Percentiles rank a stretch among this genome's conserved stretches.
These are phyloP conservation scores for Syzygium malaccense DNA, from an alignment of 441 rosid species.

Conservation along the genomic window DNA sequence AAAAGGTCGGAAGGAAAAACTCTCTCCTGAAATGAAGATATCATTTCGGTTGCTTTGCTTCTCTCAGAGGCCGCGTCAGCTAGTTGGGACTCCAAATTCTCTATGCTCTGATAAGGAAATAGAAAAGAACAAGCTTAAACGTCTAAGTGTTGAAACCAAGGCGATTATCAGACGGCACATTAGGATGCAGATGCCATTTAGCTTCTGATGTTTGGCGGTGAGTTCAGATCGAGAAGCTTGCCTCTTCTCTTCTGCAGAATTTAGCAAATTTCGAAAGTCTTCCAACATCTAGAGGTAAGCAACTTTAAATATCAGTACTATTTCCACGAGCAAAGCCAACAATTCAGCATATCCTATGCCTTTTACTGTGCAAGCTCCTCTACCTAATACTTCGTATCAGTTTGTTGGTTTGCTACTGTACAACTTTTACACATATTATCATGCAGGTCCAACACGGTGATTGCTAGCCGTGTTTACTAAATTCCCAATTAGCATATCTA, in stretches of 20 bases:
- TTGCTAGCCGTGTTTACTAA: neutral
- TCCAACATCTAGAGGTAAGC: conserved; percentile 55
- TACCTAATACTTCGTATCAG: neutral
- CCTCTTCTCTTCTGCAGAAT: conserved; percentile 80
- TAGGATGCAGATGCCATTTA: conserved; percentile 18
- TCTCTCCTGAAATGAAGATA: conserved; percentile 80
- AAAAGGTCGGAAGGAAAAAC: neutral
- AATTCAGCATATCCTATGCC: neutral
- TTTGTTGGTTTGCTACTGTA: neutral
- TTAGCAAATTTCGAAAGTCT: conserved; percentile 66
- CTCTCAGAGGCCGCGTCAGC: conserved; percentile 82
- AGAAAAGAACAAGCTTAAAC: neutral
- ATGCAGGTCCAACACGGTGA: neutral
- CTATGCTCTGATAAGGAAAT: conserved; percentile 49
- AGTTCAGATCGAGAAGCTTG: conserved; percentile 66
- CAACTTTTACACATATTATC: neutral
- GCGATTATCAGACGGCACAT: conserved; percentile 2
- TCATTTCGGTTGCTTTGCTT: conserved; percentile 78
- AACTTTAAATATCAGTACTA: neutral
- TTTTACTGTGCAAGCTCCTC: neutral
- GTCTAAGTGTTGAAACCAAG: neutral
- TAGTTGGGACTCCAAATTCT: conserved; percentile 77
- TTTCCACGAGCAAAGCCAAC: neutral
- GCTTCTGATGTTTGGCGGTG: conserved; percentile 83
- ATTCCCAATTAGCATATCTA: neutral